These are phyloP conservation scores for Candida yuanshanica DNA, from an alignment of 805 yeast species.

Conservation along the genomic window DNA sequence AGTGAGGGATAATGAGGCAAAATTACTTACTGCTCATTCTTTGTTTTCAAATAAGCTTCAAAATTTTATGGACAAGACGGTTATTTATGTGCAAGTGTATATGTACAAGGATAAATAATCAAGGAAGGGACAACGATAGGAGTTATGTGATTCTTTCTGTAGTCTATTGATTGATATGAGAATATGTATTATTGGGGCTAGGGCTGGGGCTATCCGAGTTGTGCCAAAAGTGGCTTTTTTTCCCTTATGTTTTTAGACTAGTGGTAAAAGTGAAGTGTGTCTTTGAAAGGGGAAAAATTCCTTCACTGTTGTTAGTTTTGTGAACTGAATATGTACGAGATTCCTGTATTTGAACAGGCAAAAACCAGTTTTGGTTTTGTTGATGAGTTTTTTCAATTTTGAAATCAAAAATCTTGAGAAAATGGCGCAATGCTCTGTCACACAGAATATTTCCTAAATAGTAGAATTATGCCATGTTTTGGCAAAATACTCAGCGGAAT, in stretches of 20 bases:
- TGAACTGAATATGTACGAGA: constrained; percentile 8
- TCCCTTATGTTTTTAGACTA: no score
- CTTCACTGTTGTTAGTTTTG: neutral
- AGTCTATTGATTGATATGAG: no score
- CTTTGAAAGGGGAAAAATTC: constrained; percentile 4
- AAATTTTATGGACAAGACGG: neutral
- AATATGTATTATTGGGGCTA: no score
- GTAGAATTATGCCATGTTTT: no score
- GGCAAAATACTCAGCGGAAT: no score
- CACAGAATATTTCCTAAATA: no score
- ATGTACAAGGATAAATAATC: constrained; percentile 1
- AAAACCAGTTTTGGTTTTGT: neutral
- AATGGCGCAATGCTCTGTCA: no score
- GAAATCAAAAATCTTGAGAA: no score
- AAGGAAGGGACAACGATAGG: neutral
- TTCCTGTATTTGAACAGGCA: neutral
- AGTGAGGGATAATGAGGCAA: neutral
- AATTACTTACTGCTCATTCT: neutral
- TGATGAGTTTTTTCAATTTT: neutral
- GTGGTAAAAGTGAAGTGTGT: neutral
- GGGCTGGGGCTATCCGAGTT: no score
- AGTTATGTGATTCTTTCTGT: neutral
- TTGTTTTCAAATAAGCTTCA: no score
- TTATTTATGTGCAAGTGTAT: neutral
- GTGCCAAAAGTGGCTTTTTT: no score